A percentile compares a stretch with the other conserved stretches of the same genome.
phyloP scores from a whole-genome alignment of 2,329 filamentous ascomycete species.

The Colletotrichum australisinense region DNA sequence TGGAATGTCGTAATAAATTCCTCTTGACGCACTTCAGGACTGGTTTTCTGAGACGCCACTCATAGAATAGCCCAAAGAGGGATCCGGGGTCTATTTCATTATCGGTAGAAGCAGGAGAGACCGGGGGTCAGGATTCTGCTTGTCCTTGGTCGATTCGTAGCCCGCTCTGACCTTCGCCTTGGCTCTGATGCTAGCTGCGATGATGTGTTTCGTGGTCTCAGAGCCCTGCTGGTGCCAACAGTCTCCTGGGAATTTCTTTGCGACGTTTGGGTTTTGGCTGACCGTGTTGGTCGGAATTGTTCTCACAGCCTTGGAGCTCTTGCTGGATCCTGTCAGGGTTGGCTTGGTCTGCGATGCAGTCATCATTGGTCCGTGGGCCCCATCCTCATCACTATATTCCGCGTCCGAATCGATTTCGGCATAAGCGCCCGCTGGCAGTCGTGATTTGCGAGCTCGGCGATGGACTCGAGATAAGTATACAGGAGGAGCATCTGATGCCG shows the following conservation, averaged over 20 bases:
- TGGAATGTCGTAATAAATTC: neutral
- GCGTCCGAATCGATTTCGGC: neutral
- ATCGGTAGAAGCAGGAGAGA: neutral
- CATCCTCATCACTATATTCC: neutral
- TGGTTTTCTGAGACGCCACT: neutral
- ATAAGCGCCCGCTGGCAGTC: neutral
- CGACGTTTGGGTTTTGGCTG: neutral
- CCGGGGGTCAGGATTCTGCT: neutral
- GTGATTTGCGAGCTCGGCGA: neutral
- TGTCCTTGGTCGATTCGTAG: neutral
- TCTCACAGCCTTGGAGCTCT: neutral
- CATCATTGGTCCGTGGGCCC: neutral
- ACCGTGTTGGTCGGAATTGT: neutral
- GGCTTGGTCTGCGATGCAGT: neutral
- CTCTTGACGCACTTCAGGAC: neutral
- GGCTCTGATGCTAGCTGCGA: neutral
- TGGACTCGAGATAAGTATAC: neutral
- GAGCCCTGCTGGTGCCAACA: neutral
- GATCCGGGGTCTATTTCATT: neutral
- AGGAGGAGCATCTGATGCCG: neutral
- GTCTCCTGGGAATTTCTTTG: neutral
- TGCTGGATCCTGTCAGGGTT: neutral
- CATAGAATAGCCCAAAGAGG: neutral
- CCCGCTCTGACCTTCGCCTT: neutral
- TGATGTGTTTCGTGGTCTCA: neutral